Percentiles rank a stretch among this genome's conserved stretches.
Conservation (phyloP, 352 stramenopile genomes). For the Phytophthora pistaciae region DNA sequence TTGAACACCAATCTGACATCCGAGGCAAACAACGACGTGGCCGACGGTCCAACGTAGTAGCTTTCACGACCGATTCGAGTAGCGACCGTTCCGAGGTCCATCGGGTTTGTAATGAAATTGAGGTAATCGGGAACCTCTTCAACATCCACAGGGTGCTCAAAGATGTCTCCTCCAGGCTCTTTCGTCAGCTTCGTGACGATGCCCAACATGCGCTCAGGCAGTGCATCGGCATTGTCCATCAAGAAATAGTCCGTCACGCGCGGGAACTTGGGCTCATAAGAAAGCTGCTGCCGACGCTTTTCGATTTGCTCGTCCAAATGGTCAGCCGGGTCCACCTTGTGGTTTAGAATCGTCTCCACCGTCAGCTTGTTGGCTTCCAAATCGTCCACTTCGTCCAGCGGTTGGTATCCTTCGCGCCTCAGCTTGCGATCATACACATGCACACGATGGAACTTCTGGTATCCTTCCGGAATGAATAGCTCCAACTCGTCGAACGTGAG, state of each 20-base stretch:
- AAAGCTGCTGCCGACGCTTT: slow-evolving; percentile 64
- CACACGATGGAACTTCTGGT: slow-evolving; percentile 88
- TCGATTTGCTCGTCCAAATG: slow-evolving; percentile 89
- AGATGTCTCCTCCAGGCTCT: slow-evolving; percentile 87
- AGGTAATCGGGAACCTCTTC: slow-evolving; percentile 89
- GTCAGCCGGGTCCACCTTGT: slow-evolving; percentile 84
- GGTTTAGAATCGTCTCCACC: slow-evolving; percentile 90
- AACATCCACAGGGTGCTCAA: slow-evolving; percentile 80
- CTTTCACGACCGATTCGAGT: slow-evolving; percentile 76
- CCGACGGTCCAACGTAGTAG: slow-evolving; percentile 84
- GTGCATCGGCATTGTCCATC: slow-evolving; percentile 71
- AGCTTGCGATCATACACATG: slow-evolving; percentile 89
- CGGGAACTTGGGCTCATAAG: slow-evolving; percentile 65
- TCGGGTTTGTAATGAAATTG: slow-evolving; percentile 89
- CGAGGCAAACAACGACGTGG: slow-evolving; percentile 78
- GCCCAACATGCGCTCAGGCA: slow-evolving; percentile 77
- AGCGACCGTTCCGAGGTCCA: slow-evolving; percentile 88
- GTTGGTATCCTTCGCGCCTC: slow-evolving; percentile 81
- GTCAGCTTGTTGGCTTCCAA: slow-evolving; percentile 89
- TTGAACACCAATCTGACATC: slow-evolving; percentile 88
- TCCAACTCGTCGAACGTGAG: slow-evolving; percentile 90
- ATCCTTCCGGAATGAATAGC: slow-evolving; percentile 84
- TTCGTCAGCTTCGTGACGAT: slow-evolving; percentile 87
- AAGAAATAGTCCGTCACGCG: slow-evolving; percentile 87
- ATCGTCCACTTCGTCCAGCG: slow-evolving; percentile 90